These are phyloP conservation scores for Candida berthetii DNA, from an alignment of 805 yeast species.

Conservation along the genomic window DNA sequence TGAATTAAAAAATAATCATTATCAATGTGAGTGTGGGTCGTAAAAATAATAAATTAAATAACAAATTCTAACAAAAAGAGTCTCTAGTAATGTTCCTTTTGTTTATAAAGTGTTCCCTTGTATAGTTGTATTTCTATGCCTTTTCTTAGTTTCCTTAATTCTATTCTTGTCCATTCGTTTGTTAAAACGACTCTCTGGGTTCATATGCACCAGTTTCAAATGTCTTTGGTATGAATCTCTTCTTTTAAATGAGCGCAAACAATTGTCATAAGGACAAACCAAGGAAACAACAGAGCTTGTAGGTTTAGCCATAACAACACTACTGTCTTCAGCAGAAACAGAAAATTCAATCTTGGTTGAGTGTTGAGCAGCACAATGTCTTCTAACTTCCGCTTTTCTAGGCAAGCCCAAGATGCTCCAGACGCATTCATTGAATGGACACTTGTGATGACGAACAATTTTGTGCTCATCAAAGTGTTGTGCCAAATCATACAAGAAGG, in stretches of 20 bases:
- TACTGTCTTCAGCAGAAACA: neutral
- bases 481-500: constrained; percentile 31
- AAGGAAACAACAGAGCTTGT: constrained; percentile 1
- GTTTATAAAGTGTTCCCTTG: too few relatives aligned
- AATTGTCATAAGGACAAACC: constrained; percentile 26
- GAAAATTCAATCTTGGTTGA: constrained; percentile 3
- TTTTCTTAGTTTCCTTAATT: neutral
- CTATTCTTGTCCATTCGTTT: constrained; percentile 20
- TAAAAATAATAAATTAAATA: too few relatives aligned
- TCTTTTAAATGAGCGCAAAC: constrained; percentile 44
- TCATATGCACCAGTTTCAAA: constrained; percentile 41
- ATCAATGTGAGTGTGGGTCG: too few relatives aligned
- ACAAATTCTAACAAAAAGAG: too few relatives aligned
- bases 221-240: constrained; percentile 51
- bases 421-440: constrained; percentile 39
- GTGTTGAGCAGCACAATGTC: constrained; percentile 47
- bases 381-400: constrained; percentile 38
- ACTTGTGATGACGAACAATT: constrained; percentile 33
- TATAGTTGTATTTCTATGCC: too few relatives aligned
- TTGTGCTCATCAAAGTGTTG: constrained; percentile 36
- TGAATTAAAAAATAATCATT: too few relatives aligned
- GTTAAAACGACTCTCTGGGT: constrained; percentile 33
- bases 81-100: too few relatives aligned
- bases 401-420: constrained; percentile 45
- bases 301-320: neutral